Base-by-base conservation (phyloP, 352 stramenopile species). In the Phytophthora colocasiae region DNA sequence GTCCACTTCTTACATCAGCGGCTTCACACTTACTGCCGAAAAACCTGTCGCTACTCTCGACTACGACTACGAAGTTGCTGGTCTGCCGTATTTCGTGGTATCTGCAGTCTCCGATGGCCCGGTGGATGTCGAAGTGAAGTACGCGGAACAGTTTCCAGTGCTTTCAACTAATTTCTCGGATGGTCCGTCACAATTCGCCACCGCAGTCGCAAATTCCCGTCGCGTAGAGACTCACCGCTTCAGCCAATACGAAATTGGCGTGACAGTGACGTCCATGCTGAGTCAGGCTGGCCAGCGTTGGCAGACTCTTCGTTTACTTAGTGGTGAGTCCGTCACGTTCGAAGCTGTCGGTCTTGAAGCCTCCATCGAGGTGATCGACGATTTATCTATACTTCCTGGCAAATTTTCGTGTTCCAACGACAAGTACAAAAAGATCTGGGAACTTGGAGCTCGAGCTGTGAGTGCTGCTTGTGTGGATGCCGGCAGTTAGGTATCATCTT, bases 351-450 rank as follows among this genome's bases (percentile, higher is more conserved):
- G 69, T 1, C 43, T 77, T 22, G 61, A 69, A 15, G 43, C 69
- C 0, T 68, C 69, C 1, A 50, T 73, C 12, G 69, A 77, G 17
- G 69, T 73, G 14, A 59, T 65, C 31, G 69, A 73, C 45, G 56
- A 63, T 29, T 54, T 73, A 11, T 58, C 49, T 22, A 64, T 39
- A 17, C 55, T 77, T 4, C 58, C 69, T 0, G 64, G 69, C 19
- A 73, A 63, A 31, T 77, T 73, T 39, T 65, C 58, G 22, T 73
- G 69, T 50, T 73, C 65, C 22, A 77, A 71, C 34, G 15, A 58
- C 31, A 77, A 73, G 58, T 73, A 71, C 58, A 50, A 77, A 50
- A 51, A 73, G 54, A 77, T 77, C 50, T 77, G 69, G 69, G 46
- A 53, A 15, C 55, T 77, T 4, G 69, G 64, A 36, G 53, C 55